Evolutionary conservation across 305 asterid species (phyloP), one percentile per base, ranked within the genome.

Genomic region (Fraxinus albicans): DNA sequence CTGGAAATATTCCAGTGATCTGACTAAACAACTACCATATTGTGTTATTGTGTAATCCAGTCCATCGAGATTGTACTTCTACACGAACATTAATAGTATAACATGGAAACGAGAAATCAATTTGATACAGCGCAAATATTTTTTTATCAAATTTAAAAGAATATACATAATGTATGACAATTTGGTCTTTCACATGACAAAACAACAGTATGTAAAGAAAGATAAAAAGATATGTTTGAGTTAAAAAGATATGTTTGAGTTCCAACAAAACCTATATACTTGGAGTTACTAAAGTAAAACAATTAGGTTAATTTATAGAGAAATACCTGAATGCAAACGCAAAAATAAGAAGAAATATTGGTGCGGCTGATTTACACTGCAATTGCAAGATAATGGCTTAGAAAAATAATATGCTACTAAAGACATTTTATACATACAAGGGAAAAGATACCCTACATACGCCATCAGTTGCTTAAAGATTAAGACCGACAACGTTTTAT

Each of bases 351-450:
- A 97, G 98, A 90, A 97, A 97, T 90, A 97, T 95, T 58, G 99
- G 99, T 81, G 99, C 87, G 6, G 99, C 98, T 23, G 99, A 95
- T 95, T 97, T 97, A 89, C 99, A 97, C 99, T 97, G 98, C 92
- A 90, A 69, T 31, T 73, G 80, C 81, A 78, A 81, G n/a, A 73
- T 38, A 86, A 23, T 60, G 34, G 74, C 47, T 78, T 38, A 74
- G 81, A 78, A 65, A 87, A 73, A 44, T 2, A 53, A 42, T 55
- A 58, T 44, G 35, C 79, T 44, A 76, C 67, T 33, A 35, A 82
- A 82, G 40, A 83, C 77, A 73, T 79, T 34, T 38, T 81, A 73
- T 77, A 73, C 73, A 74, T 77, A 81, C 29, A 79, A 80, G 12
- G 21, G 80, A 76, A 65, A 80, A 63, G 79, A 83, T 78, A 3